phyloP scores from a whole-genome alignment of 2,329 filamentous ascomycete species.

The Ascocoryne sarcoides region DNA sequence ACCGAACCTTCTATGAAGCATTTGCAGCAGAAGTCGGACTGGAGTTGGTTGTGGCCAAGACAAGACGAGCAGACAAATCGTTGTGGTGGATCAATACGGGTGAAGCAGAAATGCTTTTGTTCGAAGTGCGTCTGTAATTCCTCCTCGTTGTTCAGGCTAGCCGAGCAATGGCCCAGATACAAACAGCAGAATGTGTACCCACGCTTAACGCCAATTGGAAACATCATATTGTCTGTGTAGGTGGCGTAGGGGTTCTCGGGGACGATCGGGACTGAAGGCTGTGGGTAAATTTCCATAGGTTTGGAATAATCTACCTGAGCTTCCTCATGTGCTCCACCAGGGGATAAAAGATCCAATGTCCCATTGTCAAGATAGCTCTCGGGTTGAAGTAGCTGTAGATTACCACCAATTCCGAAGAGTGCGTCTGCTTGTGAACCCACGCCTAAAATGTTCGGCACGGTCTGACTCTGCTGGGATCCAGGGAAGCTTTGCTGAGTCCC shows the following conservation, averaged over 20 bases:
- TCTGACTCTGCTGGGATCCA: too few relatives aligned
- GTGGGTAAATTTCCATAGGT: slow-evolving; percentile 2
- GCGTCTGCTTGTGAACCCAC: slow-evolving; percentile 4
- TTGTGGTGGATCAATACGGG: slow-evolving; percentile 18
- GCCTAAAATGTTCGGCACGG: too few relatives aligned
- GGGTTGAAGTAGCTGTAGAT: neutral
- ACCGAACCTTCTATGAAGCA: slow-evolving; percentile 10
- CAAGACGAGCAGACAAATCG: slow-evolving; percentile 18
- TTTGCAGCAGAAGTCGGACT: slow-evolving; percentile 9
- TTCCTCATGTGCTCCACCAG: slow-evolving; percentile 6
- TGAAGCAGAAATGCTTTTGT: slow-evolving; percentile 18
- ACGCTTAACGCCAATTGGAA: slow-evolving; percentile 17
- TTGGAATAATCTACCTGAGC: slow-evolving; percentile 7
- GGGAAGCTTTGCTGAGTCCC: neutral
- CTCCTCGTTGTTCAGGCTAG: slow-evolving; percentile 12
- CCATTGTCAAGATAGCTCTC: slow-evolving; percentile 2
- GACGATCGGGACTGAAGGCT: slow-evolving; percentile 2
- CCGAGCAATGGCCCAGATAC: slow-evolving; percentile 14
- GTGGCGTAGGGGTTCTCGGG: slow-evolving; percentile 11
- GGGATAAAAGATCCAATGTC: slow-evolving; percentile 14
- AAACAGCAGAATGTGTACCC: slow-evolving; percentile 12
- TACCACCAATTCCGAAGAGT: slow-evolving; percentile 18
- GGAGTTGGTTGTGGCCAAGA: slow-evolving; percentile 5
- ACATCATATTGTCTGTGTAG: slow-evolving; percentile 16
- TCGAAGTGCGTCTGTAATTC: slow-evolving; percentile 22